Evolutionary conservation across 257 asterid genomes (phyloP).

Genomic region (Ocimum tenuiflorum): DNA sequence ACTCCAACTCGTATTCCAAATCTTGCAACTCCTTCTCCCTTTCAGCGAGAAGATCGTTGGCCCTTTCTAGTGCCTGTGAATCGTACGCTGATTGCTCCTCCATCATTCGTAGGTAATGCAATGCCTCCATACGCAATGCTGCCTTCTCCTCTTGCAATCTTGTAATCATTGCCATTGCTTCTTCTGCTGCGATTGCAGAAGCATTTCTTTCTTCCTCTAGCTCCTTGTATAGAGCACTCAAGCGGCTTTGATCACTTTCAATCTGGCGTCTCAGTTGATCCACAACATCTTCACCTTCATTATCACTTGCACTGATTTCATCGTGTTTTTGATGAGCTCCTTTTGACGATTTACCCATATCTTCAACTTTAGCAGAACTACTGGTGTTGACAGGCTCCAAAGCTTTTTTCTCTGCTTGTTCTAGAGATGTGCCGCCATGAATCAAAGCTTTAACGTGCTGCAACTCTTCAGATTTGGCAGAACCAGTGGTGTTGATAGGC

Average conservation of each 20-base stretch:
- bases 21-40: slow-evolving; percentile 84
- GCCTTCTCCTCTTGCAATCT: slow-evolving; percentile 95
- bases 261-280: slow-evolving; percentile 49
- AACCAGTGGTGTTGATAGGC: too few relatives aligned
- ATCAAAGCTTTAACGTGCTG: too few relatives aligned
- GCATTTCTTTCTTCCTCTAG: slow-evolving; percentile 89
- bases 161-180: slow-evolving; percentile 93
- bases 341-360: neutral
- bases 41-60: slow-evolving; percentile 71
- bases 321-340: slow-evolving; percentile 8
- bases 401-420: too few relatives aligned
- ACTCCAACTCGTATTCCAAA: slow-evolving; percentile 63
- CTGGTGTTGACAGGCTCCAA: slow-evolving; percentile 14
- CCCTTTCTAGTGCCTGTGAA: slow-evolving; percentile 70
- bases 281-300: slow-evolving; percentile 52
- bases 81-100: slow-evolving; percentile 94
- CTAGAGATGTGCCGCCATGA: too few relatives aligned
- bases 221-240: slow-evolving; percentile 58
- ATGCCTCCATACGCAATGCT: slow-evolving; percentile 83
- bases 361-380: slow-evolving; percentile 26
- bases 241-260: slow-evolving; percentile 37
- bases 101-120: slow-evolving; percentile 91
- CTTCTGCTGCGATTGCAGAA: slow-evolving; percentile 67
- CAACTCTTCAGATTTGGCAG: too few relatives aligned
- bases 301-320: slow-evolving; percentile 29